Evolutionary conservation across 1,284 basidiomycete species (phyloP), one percentile per base, ranked within the genome.

Genomic region (Phaffia rhodozyma): DNA sequence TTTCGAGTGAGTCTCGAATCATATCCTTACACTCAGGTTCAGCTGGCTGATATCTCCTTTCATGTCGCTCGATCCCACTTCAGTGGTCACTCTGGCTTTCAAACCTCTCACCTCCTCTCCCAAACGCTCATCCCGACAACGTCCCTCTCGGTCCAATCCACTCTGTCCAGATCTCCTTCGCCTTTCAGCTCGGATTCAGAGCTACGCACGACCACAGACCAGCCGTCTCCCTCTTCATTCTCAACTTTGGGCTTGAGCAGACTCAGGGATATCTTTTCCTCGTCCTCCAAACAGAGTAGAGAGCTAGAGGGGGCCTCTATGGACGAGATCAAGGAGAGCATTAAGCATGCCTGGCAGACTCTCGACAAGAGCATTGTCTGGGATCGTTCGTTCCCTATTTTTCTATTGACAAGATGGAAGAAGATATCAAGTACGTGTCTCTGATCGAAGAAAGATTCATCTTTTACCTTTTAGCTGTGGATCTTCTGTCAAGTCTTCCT

Each of bases 11-110:
- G 52, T 50, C 7, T 23, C 11, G 5, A 18, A 21, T 34, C n/a
- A 4, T 23, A 18, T 23, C 50, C 38, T n/a, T 49, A 18, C 5
- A 4, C 38, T 48, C 23, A 7, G n/a, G 27, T 21, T 18, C 43
- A n/a, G 11, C 54, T 62, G 25, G 52, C 27, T n/a, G 18, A 55
- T 55, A 55, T 60, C 48, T 5, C 50, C 55, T 48, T 62, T 49
- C 38, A 30, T 50, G 25, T 43, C 87, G 89, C 71, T 81, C 87
- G 87, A 94, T 74, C 91, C 90, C 70, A 80, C 88, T 1, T 93
- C 83, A 96, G 98, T 72, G 96, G 96, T 1, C 96, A 98, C 73
- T 81, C 84, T 1, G 96, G 91, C 1, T 80, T 72, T 68, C 82
- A 90, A 63, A 98, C 96, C 1, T 91, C 89, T 5, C 82, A 84